Percentiles rank a stretch among this genome's conserved stretches.
Conservation (phyloP, 108 stramenopile species). For the Nitzschia palea region DNA sequence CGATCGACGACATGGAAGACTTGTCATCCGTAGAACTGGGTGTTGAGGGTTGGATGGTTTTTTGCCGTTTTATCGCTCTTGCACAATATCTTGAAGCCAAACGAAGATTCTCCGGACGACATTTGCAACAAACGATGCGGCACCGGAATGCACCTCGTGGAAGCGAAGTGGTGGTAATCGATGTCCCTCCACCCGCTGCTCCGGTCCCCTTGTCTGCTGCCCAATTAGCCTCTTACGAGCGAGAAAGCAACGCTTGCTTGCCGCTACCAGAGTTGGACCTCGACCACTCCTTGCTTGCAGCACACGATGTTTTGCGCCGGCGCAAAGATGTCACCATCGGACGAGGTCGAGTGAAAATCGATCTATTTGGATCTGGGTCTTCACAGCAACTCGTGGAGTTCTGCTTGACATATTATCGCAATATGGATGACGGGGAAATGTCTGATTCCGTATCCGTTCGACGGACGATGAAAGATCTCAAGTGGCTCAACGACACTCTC, state of each 20-base stretch:
- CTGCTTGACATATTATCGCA: conserved; percentile 39
- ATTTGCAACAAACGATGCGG: conserved; percentile 86
- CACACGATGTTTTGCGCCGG: conserved; percentile 48
- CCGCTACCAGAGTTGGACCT: conserved; percentile 81
- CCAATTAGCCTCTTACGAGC: conserved; percentile 48
- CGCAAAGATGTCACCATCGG: conserved; percentile 2
- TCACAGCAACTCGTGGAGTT: conserved; percentile 43
- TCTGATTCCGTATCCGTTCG: conserved; percentile 51
- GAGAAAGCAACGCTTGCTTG: conserved; percentile 55
- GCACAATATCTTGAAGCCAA: conserved; percentile 83
- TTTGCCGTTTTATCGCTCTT: conserved; percentile 84
- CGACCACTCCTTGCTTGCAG: conserved; percentile 66
- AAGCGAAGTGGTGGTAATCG: conserved; percentile 75
- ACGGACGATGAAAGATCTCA: conserved; percentile 76
- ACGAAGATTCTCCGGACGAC: conserved; percentile 76
- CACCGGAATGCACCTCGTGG: conserved; percentile 67
- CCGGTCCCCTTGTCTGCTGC: conserved; percentile 46
- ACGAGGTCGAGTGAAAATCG: conserved; percentile 27
- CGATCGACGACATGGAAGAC: conserved; percentile 7
- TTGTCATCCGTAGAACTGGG: conserved; percentile 41
- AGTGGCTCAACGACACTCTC: conserved; percentile 83
- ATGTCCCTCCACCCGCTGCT: conserved; percentile 78
- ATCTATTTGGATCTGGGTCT: conserved; percentile 35
- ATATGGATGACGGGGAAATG: not conserved
- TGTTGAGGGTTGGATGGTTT: conserved; percentile 84